Evolutionary conservation across 1,284 basidiomycete genomes (phyloP).

Genomic region (Naganishia liquefaciens): DNA sequence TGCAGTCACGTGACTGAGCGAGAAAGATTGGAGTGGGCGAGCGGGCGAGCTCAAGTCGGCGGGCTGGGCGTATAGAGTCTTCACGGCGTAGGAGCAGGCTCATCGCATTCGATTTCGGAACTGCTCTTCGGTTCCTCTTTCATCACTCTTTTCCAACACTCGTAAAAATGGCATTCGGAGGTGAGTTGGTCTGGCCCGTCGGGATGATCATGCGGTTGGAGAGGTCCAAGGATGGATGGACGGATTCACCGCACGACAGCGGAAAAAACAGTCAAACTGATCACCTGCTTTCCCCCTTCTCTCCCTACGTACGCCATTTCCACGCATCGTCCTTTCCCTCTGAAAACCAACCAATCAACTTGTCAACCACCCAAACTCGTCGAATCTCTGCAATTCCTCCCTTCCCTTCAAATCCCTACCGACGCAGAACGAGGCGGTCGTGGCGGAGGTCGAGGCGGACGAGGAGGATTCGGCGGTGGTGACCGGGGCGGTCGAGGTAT

Average conservation of each 20-base stretch:
- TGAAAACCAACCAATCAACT: too few relatives aligned
- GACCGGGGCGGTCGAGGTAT: conserved; percentile 4
- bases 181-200: conserved; percentile 12
- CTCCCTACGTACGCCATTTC: too few relatives aligned
- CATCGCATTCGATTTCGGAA: not conserved
- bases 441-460: conserved; percentile 35
- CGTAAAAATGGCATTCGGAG: conserved; percentile 30
- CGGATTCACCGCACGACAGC: not conserved
- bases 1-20: conserved; percentile 9
- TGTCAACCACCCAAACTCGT: too few relatives aligned
- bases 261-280: too few relatives aligned
- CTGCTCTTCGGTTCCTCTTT: conserved; percentile 11
- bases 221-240: not conserved
- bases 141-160: conserved; percentile 1
- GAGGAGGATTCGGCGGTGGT: conserved; percentile 40
- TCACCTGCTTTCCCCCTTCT: too few relatives aligned
- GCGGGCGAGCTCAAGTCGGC: not conserved
- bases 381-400: not conserved
- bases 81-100: not conserved
- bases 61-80: not conserved
- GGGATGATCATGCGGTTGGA: too few relatives aligned
- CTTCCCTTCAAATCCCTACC: not conserved
- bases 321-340: too few relatives aligned
- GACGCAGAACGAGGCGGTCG: conserved; percentile 33
- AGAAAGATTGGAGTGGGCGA: conserved; percentile 12